These are phyloP conservation scores for Mortierella sp. DNA, from an alignment of 371 early-diverging fungal genomes.

Conservation along the genomic window DNA sequence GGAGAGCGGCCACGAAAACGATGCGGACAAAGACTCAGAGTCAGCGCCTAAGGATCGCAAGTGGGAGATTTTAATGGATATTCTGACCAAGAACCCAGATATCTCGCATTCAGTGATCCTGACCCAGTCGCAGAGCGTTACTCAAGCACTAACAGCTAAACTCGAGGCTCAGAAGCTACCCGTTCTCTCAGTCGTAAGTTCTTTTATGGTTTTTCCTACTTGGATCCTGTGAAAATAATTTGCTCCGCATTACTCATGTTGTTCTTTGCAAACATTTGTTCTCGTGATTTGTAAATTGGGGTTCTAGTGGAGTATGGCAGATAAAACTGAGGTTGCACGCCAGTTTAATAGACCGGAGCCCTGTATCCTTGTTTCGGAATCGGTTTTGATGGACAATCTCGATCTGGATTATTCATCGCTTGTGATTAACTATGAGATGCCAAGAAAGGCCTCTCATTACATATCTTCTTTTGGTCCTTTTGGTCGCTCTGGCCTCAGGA, in stretches of 20 bases:
- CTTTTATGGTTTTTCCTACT: neutral
- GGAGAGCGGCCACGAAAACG: neutral
- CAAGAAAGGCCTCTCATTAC: slow-evolving; percentile 28
- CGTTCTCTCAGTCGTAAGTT: slow-evolving; percentile 46
- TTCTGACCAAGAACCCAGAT: slow-evolving; percentile 36
- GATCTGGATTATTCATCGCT: slow-evolving; percentile 45
- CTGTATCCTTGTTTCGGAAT: slow-evolving; percentile 47
- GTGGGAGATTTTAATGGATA: slow-evolving; percentile 41
- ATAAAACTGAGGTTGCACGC: slow-evolving; percentile 41
- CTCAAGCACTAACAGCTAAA: slow-evolving; percentile 31
- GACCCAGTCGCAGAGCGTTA: slow-evolving; percentile 45
- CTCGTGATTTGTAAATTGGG: neutral
- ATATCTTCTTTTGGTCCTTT: slow-evolving; percentile 50
- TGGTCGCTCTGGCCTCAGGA: slow-evolving; percentile 42
- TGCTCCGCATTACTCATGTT: neutral
- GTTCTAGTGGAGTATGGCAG: slow-evolving; percentile 53
- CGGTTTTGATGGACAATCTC: slow-evolving; percentile 38
- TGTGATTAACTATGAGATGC: slow-evolving; percentile 55
- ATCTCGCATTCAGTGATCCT: slow-evolving; percentile 47
- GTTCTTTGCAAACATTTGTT: neutral
- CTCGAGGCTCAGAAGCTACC: slow-evolving; percentile 29
- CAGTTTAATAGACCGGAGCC: slow-evolving; percentile 42
- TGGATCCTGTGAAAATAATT: neutral
- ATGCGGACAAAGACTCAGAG: neutral
- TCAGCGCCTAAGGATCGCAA: slow-evolving; percentile 16